Evolutionary conservation across 768 basidiomycete genomes (phyloP), one percentile per base, ranked within the genome.

Genomic region (Polyporus arcularius): DNA sequence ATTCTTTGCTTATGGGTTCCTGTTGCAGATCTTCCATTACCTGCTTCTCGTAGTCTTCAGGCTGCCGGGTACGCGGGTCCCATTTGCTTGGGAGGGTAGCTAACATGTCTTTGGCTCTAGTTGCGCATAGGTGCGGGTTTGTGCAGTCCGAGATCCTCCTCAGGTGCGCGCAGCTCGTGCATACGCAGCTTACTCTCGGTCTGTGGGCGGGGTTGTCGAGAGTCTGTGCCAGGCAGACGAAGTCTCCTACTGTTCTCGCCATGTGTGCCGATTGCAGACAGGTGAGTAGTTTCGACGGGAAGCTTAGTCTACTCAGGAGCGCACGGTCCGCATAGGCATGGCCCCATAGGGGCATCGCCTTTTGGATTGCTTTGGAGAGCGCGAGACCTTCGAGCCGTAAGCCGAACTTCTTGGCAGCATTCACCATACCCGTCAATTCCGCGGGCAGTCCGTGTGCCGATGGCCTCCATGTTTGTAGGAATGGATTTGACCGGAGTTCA

Each of bases 381-480:
- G 32, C 32, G 10, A 35, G 32, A 4, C 32, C 32, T 10, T 35
- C 32, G 32, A 35, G 32, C 4, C 32, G 32, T 10, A 35, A 10
- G 4, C 32, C 32, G 10, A 4, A 35, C 32, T 35, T 35, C 32
- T 35, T 35, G 5, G 32, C 32, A 35, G 10, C 32, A 10, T 35
- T 35, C 5, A 35, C 32, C 32, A 35, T 35, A 4, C 32, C 32
- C 10, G 4, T 35, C 32, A 35, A 10, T 35, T 35, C 32, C 5
- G 4, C 10, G 5, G 51, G 50, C n/a, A 53, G 51, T 1, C 2
- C 31, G 8, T 4, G 10, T 5, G 8, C 2, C 9, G 21, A 46
- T 1, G 38, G 40, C 4, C 52, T 45, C 62, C 57, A 58, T 11
- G 46, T 35, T 38, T 63, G 62, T 0, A 60, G 49, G 50, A 64